Percentiles rank a stretch among this genome's conserved stretches.
Evolutionary conservation across 192 early-diverging fungal genomes (phyloP).

Genomic region (Dimargaris cristalligena): DNA sequence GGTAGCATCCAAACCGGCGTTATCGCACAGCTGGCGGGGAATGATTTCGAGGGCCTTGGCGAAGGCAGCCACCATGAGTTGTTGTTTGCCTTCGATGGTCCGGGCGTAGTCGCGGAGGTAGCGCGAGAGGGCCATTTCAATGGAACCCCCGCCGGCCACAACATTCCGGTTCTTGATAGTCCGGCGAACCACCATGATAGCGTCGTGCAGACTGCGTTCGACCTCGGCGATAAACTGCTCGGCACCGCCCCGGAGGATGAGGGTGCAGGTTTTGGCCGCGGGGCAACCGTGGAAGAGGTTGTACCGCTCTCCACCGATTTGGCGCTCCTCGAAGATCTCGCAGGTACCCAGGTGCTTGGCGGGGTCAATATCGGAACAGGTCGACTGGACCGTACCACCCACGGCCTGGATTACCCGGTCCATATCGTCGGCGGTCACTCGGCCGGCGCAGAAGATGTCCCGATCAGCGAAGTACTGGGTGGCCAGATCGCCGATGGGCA

Average conservation of each 20-base stretch:
- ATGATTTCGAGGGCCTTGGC: constrained; percentile 94
- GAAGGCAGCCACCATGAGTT: constrained; percentile 86
- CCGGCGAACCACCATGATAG: constrained; percentile 98
- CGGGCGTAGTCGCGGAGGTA: constrained; percentile 83
- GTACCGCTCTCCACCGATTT: constrained; percentile 93
- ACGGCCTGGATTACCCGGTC: constrained; percentile 88
- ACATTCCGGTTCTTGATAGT: constrained; percentile 91
- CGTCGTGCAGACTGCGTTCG: constrained; percentile 92
- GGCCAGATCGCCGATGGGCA: constrained; percentile 97
- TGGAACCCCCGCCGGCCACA: constrained; percentile 95
- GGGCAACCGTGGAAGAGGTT: constrained; percentile 93
- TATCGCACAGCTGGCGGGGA: constrained; percentile 95
- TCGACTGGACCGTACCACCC: constrained; percentile 83
- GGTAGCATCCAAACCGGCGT: constrained; percentile 96
- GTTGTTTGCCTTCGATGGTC: constrained; percentile 96
- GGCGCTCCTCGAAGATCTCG: constrained; percentile 83
- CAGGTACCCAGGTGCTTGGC: constrained; percentile 74
- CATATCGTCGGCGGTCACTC: constrained; percentile 84
- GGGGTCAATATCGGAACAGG: constrained; percentile 65
- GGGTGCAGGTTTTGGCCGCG: constrained; percentile 85
- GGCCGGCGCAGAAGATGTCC: constrained; percentile 96
- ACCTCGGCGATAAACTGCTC: constrained; percentile 99
- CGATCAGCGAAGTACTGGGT: constrained; percentile 99
- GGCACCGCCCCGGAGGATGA: constrained; percentile 90
- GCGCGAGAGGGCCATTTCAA: constrained; percentile 95